These are phyloP conservation scores for Arthrinium puccinioides DNA, from an alignment of 2,329 filamentous ascomycete species.

Conservation along the genomic window DNA sequence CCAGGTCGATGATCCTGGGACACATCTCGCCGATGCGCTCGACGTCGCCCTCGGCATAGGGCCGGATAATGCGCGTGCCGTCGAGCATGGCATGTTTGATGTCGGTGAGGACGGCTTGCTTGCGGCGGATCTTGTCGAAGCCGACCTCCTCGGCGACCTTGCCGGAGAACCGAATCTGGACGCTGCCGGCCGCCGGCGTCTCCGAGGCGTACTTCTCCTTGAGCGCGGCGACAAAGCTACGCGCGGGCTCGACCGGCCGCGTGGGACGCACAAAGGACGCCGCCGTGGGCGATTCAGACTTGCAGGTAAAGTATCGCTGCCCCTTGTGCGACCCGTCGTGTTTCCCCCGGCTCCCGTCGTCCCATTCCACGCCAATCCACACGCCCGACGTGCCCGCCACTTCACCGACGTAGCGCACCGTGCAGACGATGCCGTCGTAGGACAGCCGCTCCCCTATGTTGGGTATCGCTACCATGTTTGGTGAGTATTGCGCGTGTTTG, in stretches of 20 bases:
- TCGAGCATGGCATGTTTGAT: slow-evolving; percentile 79
- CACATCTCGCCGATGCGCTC: slow-evolving; percentile 42
- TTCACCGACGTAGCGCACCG: slow-evolving; percentile 72
- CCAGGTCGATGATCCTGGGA: slow-evolving; percentile 67
- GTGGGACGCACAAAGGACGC: slow-evolving; percentile 83
- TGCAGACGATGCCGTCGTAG: slow-evolving; percentile 71
- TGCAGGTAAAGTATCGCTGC: slow-evolving; percentile 77
- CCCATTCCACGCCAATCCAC: slow-evolving; percentile 97
- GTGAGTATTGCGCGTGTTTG: no score
- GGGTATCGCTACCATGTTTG: slow-evolving; percentile 14
- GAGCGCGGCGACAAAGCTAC: slow-evolving; percentile 73
- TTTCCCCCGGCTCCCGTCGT: slow-evolving; percentile 78
- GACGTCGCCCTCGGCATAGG: slow-evolving; percentile 22
- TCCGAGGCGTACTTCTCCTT: slow-evolving; percentile 76
- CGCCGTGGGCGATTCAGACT: slow-evolving; percentile 56
- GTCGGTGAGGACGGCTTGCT: slow-evolving; percentile 71
- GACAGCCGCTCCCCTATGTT: slow-evolving; percentile 70
- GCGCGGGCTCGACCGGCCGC: slow-evolving; percentile 58
- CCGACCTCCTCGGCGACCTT: slow-evolving; percentile 92
- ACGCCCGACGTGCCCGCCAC: slow-evolving; percentile 68
- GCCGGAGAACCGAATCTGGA: slow-evolving; percentile 60
- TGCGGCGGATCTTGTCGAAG: slow-evolving; percentile 82
- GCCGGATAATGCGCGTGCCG: slow-evolving; percentile 53
- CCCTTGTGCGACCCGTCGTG: slow-evolving; percentile 81
- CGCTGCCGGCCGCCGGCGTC: slow-evolving; percentile 29